A percentile compares a stretch with the other conserved stretches of the same genome.
Evolutionary conservation across 2,329 filamentous ascomycete genomes (phyloP).

Genomic region (Coniochaeta hoffmannii): DNA sequence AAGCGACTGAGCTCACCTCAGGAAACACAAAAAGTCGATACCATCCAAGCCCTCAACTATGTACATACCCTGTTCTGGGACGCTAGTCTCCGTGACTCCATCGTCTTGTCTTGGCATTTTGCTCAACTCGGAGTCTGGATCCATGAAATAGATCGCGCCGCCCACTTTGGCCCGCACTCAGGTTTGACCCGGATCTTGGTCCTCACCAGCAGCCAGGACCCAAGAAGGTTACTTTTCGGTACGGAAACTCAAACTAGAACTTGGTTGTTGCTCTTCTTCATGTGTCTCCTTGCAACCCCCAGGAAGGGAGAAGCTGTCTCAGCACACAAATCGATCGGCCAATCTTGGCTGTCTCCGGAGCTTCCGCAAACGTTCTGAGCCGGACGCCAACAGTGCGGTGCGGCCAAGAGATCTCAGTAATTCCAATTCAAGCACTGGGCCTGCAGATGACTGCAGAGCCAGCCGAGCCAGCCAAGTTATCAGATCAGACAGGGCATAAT

Average conservation of each 20-base stretch:
- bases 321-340: not conserved
- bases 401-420: slow-evolving; percentile 2
- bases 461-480: not conserved
- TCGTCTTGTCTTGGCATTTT: not conserved
- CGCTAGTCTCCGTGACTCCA: not conserved
- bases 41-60: not conserved
- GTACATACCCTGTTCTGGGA: not conserved
- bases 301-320: not conserved
- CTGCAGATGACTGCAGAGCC: too few relatives aligned
- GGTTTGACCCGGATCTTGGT: not conserved
- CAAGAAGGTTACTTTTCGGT: not conserved
- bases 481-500: not conserved
- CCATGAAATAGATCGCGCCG: not conserved
- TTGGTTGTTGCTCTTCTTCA: not conserved
- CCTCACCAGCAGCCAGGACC: not conserved
- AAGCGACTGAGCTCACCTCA: not conserved
- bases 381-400: not conserved
- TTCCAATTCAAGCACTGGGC: not conserved
- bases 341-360: not conserved
- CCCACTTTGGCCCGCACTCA: not conserved
- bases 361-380: not conserved
- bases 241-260: not conserved
- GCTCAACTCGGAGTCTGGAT: not conserved
- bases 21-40: not conserved
- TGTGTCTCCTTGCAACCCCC: not conserved